Conservation (phyloP, 2,329 filamentous ascomycete species). For the Zasmidium angulare region DNA sequence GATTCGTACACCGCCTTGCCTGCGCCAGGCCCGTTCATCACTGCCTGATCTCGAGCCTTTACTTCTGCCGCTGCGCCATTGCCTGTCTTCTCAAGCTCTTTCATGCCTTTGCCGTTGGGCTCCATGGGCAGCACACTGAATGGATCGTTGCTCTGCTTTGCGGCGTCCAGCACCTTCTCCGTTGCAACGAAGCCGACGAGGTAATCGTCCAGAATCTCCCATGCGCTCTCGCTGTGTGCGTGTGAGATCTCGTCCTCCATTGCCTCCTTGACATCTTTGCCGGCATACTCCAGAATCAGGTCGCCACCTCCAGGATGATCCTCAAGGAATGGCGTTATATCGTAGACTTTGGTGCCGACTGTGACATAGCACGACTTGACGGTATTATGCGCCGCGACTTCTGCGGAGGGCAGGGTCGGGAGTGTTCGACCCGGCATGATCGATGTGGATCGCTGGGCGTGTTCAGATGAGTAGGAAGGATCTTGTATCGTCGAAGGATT, state of each 20-base stretch:
- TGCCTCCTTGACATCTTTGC: conserved; percentile 80
- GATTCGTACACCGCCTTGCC: conserved; percentile 51
- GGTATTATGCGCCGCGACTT: conserved; percentile 79
- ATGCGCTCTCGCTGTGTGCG: conserved; percentile 85
- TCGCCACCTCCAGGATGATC: conserved; percentile 89
- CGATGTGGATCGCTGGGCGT: not conserved
- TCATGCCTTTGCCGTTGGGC: conserved; percentile 48
- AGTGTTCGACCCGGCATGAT: conserved; percentile 78
- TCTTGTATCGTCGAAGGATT: too few relatives aligned
- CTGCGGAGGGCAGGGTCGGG: conserved; percentile 76
- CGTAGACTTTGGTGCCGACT: conserved; percentile 85
- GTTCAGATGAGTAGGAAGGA: not conserved
- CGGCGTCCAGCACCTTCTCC: conserved; percentile 55
- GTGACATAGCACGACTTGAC: conserved; percentile 89
- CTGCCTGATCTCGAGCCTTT: conserved; percentile 40
- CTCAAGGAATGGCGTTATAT: conserved; percentile 86
- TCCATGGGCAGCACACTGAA: conserved; percentile 55
- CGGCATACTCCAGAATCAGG: conserved; percentile 83
- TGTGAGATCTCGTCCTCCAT: conserved; percentile 83
- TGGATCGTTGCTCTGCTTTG: conserved; percentile 48
- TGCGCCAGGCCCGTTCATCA: conserved; percentile 20
- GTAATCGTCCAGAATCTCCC: conserved; percentile 87
- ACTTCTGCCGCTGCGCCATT: conserved; percentile 46
- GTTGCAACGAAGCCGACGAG: conserved; percentile 76
- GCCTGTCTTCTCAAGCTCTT: conserved; percentile 49